A percentile compares a stretch with the other conserved stretches of the same genome.
Evolutionary conservation across 2,329 filamentous ascomycete species (phyloP).

Genomic region (Colletotrichum sp.): DNA sequence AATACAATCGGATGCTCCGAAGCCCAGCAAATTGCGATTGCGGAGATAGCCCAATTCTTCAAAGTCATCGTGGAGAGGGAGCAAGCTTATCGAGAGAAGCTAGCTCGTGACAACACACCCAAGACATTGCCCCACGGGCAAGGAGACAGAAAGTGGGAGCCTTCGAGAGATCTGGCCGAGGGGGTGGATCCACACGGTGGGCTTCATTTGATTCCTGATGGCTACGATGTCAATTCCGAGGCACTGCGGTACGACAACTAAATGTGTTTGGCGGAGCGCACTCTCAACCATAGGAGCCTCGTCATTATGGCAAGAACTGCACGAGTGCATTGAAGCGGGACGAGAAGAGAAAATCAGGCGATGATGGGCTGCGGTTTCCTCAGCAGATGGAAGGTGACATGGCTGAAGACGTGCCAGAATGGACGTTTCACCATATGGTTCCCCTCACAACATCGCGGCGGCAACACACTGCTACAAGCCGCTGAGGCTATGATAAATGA

Average conservation of each 20-base stretch:
- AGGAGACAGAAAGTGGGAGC: slow-evolving; percentile 6
- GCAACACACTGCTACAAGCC: neutral
- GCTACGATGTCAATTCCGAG: slow-evolving; percentile 2
- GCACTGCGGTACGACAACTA: slow-evolving; percentile 2
- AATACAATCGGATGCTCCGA: slow-evolving; percentile 52
- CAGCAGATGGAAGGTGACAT: neutral
- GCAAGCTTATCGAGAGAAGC: slow-evolving; percentile 30
- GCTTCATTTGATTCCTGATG: slow-evolving; percentile 1
- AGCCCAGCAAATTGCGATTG: slow-evolving; percentile 48
- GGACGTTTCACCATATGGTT: neutral
- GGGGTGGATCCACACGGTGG: neutral
- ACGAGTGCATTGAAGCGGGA: neutral
- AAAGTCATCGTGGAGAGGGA: slow-evolving; percentile 56
- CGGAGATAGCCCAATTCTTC: slow-evolving; percentile 60
- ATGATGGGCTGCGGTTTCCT: neutral
- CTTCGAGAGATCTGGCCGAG: neutral
- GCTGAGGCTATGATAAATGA: neutral
- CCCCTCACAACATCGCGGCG: neutral
- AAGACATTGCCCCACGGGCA: neutral
- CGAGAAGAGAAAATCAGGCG: neutral
- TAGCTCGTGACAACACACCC: slow-evolving; percentile 23
- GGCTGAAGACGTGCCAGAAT: neutral
- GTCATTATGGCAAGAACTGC: neutral
- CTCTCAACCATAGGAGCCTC: neutral
- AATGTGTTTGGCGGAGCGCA: neutral